Conservation (phyloP, 2,329 filamentous ascomycete species). For the Diaporthe eres region DNA sequence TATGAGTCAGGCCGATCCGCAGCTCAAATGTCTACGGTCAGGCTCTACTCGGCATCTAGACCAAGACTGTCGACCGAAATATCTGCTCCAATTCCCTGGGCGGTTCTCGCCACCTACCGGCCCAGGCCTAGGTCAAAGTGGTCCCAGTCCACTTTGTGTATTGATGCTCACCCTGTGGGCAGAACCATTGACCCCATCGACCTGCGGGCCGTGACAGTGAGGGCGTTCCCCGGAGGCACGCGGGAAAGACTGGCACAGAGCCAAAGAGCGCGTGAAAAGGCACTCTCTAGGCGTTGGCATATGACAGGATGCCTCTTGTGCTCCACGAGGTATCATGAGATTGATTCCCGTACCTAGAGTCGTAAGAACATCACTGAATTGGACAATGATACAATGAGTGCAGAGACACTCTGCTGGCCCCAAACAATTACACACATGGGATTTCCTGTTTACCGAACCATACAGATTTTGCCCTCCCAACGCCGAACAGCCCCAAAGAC, state of each 20-base stretch:
- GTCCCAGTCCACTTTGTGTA: background rate
- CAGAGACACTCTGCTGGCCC: background rate
- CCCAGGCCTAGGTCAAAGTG: background rate
- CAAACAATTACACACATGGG: slow-evolving; percentile 4
- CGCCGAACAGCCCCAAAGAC: slow-evolving; percentile 7
- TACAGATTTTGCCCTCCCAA: slow-evolving; percentile 17
- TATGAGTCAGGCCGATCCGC: slow-evolving; percentile 8
- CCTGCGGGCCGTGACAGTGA: background rate
- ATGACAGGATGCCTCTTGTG: background rate
- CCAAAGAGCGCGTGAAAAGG: background rate
- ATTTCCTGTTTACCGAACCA: background rate
- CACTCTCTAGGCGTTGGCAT: background rate
- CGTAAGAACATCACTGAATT: background rate
- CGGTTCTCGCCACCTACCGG: background rate
- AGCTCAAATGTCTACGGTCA: background rate
- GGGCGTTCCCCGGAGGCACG: too few species aligned
- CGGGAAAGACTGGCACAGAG: background rate
- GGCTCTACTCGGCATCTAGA: background rate
- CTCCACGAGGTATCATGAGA: background rate
- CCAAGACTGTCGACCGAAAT: background rate
- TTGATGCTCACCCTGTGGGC: background rate
- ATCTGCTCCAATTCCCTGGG: background rate
- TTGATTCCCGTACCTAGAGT: background rate
- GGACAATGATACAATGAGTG: background rate
- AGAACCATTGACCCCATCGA: background rate